A percentile compares a stretch with the other conserved stretches of the same genome.
Evolutionary conservation across 306 rosid species (phyloP).

Genomic region (Fragaria nilgerrensis): DNA sequence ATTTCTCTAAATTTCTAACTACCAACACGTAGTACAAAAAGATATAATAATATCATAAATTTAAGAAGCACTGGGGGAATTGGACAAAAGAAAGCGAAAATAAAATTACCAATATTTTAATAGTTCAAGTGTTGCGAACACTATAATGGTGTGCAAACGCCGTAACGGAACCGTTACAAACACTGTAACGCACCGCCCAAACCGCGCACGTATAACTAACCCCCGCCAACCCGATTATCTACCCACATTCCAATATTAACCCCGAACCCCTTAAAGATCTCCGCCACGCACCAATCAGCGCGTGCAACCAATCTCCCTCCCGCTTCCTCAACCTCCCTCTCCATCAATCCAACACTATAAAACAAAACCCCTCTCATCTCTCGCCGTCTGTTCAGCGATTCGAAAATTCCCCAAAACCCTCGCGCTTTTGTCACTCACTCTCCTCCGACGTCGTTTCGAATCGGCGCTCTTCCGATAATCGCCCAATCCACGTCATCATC

Average conservation of each 20-base stretch:
- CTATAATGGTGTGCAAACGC: too few relatives aligned
- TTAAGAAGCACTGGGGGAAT: too few relatives aligned
- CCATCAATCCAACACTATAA: background rate
- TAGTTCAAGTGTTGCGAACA: too few relatives aligned
- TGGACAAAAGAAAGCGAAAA: too few relatives aligned
- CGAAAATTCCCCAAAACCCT: background rate
- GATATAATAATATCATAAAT: too few relatives aligned
- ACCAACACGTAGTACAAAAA: too few relatives aligned
- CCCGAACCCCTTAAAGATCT: background rate
- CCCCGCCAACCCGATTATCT: background rate
- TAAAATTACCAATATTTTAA: too few relatives aligned
- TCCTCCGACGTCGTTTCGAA: slow-evolving; percentile 3
- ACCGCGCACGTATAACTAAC: background rate
- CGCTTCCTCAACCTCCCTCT: background rate
- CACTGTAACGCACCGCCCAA: background rate
- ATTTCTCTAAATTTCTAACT: too few relatives aligned
- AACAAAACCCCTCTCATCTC: background rate
- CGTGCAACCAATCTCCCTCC: slow-evolving; percentile 4
- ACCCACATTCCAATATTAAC: background rate
- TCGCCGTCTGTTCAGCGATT: background rate
- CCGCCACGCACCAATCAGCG: slow-evolving; percentile 8
- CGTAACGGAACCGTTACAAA: background rate
- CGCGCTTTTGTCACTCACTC: background rate
- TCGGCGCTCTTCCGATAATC: background rate
- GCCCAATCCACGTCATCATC: background rate